phyloP scores from a whole-genome alignment of 371 early-diverging fungal genomes.

The Rhizopus delemar region DNA sequence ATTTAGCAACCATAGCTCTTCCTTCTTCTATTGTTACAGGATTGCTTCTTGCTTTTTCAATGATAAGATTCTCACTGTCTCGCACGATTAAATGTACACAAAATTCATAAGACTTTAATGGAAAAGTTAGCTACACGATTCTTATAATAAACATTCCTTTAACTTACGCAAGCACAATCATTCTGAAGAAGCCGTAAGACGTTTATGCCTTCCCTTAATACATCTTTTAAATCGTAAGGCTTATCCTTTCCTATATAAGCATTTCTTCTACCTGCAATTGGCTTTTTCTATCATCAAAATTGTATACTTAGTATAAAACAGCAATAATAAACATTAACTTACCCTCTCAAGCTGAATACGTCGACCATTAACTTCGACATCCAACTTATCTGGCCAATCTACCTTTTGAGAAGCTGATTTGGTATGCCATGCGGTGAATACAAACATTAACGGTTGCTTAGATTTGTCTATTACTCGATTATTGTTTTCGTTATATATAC shows the following conservation, averaged over 20 bases:
- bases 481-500: neutral
- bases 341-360: constrained; percentile 24
- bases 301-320: neutral
- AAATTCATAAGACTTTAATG: constrained; percentile 29
- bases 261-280: constrained; percentile 11
- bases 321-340: neutral
- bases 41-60: constrained; percentile 1
- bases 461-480: neutral
- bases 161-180: constrained; percentile 42
- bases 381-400: constrained; percentile 39
- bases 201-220: constrained; percentile 26
- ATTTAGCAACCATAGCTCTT: constrained; percentile 18
- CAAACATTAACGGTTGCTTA: constrained; percentile 23
- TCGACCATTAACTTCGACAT: constrained; percentile 24
- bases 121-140: neutral
- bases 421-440: constrained; percentile 29
- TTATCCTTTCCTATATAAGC: constrained; percentile 38
- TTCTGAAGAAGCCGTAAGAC: constrained; percentile 25
- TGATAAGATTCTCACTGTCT: constrained; percentile 29
- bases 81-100: constrained; percentile 21
- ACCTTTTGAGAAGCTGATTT: constrained; percentile 20
- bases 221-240: constrained; percentile 29
- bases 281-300: constrained; percentile 9
- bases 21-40: constrained; percentile 12
- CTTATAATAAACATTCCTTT: neutral